Evolutionary conservation across 805 yeast species (phyloP), one percentile per base, ranked within the genome.

Genomic region (Yamadazyma insecticola): DNA sequence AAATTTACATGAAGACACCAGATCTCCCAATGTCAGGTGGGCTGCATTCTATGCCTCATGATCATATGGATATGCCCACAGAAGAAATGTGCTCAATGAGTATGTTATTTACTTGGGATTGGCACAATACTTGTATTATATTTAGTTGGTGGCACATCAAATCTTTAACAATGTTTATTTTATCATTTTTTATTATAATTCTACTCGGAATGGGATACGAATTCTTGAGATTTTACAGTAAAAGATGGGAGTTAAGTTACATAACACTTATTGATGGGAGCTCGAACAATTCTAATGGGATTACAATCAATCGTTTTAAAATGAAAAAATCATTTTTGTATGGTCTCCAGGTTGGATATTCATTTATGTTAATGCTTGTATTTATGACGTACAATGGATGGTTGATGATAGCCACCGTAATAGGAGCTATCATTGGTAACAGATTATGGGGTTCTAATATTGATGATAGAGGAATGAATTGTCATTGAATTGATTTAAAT

Each of bases 371-470:
- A 45, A 84, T 85, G 95, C 70, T 84, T 43, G 74, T 86, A 0
- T 85, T 84, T 45, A 85, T 85, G 95, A 82, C 90, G 5, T 85
- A 81, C 53, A 84, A 84, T 50, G 85, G 90, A 9, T 85, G 89
- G 89, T 70, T 78, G 20, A 83, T 84, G 92, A 28, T 75, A 6
- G 77, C 90, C 3, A 83, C 82, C 7, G 77, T 75, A 1, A 41
- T 68, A 2, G 95, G 95, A 2, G 92, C 92, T 2, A 69, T 66
- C n/a, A 14, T 74, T 16, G 95, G 95, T 1, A 70, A 78, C 49
- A 76, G 67, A 45, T 21, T 74, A 8, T 85, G 86, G 81, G 73
- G 74, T 6, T 28, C 29, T 3, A 22, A 23, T 8, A 25, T 24
- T 6, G 16, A 13, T 6, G 22, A 16, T 6, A 21, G 36, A 3